These are phyloP conservation scores for Litchi chinensis DNA, from an alignment of 345 rosid species.

Conservation along the genomic window DNA sequence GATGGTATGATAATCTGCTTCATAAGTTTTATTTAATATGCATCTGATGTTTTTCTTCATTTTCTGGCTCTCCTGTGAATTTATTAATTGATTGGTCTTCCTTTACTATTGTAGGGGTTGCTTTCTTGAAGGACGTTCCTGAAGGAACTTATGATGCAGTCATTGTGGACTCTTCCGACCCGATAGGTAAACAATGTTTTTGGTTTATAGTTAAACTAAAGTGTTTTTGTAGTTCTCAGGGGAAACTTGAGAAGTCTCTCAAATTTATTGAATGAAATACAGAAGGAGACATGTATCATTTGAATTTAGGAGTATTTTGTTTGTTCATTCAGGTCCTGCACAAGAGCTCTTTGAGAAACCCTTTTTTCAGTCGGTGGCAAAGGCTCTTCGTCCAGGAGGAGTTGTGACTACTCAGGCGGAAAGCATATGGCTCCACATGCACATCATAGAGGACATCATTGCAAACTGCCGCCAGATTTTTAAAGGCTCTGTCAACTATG, in stretches of 20 bases:
- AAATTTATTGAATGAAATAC: background rate
- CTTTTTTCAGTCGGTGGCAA: constrained; percentile 76
- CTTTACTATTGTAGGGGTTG: constrained; percentile 64
- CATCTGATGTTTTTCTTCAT: background rate
- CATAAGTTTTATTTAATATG: background rate
- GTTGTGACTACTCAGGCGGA: constrained; percentile 95
- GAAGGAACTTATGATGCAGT: constrained; percentile 90
- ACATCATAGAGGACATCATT: constrained; percentile 90
- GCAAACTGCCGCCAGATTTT: constrained; percentile 83
- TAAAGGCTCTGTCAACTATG: constrained; percentile 93
- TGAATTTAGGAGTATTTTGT: constrained; percentile 6
- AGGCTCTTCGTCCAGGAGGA: constrained; percentile 97
- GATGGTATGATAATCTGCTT: constrained; percentile 58
- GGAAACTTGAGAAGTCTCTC: background rate
- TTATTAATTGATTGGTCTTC: background rate
- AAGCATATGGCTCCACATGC: constrained; percentile 99
- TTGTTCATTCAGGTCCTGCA: constrained; percentile 69
- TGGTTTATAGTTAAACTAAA: background rate
- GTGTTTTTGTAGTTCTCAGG: background rate
- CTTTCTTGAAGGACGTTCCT: constrained; percentile 72
- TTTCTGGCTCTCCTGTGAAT: background rate
- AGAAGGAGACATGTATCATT: background rate
- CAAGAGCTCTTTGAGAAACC: constrained; percentile 98
- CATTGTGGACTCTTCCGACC: constrained; percentile 96
- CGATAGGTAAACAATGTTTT: constrained; percentile 53